Evolutionary conservation across 2,329 filamentous ascomycete species (phyloP).

Genomic region (Colletotrichum sp.): DNA sequence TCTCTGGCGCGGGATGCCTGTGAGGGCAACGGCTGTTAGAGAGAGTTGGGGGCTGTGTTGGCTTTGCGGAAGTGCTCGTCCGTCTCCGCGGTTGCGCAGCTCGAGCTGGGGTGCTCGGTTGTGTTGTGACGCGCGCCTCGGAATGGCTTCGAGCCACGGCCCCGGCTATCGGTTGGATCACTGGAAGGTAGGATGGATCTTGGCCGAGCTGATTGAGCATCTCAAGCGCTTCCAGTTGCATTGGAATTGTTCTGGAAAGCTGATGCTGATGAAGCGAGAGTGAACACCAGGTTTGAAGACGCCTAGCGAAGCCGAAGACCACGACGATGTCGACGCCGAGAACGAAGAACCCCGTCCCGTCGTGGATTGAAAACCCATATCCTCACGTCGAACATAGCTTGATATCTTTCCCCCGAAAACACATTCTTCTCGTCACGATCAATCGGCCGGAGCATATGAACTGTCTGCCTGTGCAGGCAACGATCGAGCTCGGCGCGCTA

Average conservation of each 20-base stretch:
- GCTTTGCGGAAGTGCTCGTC: neutral
- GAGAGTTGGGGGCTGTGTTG: neutral
- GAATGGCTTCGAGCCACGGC: neutral
- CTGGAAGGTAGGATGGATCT: neutral
- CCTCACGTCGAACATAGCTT: constrained; percentile 34
- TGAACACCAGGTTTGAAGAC: neutral
- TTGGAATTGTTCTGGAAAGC: neutral
- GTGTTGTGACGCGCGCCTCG: neutral
- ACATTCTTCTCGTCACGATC: constrained; percentile 47
- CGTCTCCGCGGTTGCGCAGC: neutral
- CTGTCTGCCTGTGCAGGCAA: constrained; percentile 38
- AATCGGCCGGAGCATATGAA: constrained; percentile 46
- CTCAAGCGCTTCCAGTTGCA: neutral
- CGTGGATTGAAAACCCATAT: constrained; percentile 35
- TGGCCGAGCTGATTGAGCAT: neutral
- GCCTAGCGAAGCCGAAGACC: neutral
- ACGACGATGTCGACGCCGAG: constrained; percentile 24
- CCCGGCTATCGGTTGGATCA: neutral
- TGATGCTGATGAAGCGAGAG: neutral
- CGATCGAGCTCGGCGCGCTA: constrained; percentile 44
- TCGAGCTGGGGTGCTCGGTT: neutral
- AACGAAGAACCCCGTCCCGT: constrained; percentile 31
- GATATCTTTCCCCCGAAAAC: constrained; percentile 42
- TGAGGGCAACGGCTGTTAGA: neutral
- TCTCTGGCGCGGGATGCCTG: neutral